Percentiles rank a stretch among this genome's conserved stretches.
phyloP scores from a whole-genome alignment of 78 protist species.

The Monocercomonoides exilis region DNA sequence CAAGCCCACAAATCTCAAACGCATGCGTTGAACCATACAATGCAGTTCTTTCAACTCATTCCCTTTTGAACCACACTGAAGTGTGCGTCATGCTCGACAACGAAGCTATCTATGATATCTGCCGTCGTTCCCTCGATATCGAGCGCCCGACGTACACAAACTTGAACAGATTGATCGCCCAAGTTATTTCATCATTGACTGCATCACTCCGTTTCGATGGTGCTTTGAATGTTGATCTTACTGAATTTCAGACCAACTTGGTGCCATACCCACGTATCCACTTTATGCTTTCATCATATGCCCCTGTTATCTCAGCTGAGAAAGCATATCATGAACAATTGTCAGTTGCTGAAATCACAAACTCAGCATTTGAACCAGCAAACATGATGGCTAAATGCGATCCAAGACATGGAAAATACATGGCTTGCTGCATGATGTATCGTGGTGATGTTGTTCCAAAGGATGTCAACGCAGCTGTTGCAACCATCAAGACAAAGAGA shows the following conservation, averaged over 20 bases:
- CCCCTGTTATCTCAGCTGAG: constrained; percentile 94
- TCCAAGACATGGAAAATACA: constrained; percentile 96
- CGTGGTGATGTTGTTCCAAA: constrained; percentile 98
- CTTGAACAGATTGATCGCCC: constrained; percentile 94
- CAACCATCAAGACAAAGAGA: constrained; percentile 93
- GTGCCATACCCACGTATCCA: constrained; percentile 89
- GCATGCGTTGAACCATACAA: constrained; percentile 99
- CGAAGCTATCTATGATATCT: constrained; percentile 96
- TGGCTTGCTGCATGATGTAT: constrained; percentile 96
- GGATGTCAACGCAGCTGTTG: constrained; percentile 93
- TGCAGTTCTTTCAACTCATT: constrained; percentile 87
- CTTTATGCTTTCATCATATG: constrained; percentile 79
- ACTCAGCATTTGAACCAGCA: constrained; percentile 88
- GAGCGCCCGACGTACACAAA: constrained; percentile 94
- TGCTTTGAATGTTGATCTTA: constrained; percentile 93
- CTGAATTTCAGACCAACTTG: constrained; percentile 97
- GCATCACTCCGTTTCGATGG: constrained; percentile 96
- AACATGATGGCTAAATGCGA: constrained; percentile 94
- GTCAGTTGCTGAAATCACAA: constrained; percentile 92
- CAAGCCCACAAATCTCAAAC: constrained; percentile 78
- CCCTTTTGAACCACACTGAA: constrained; percentile 93
- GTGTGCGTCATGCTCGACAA: constrained; percentile 80
- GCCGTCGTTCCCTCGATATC: constrained; percentile 86
- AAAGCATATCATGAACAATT: constrained; percentile 93
- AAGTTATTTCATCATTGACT: constrained; percentile 87